phyloP scores from a whole-genome alignment of 768 basidiomycete genomes.

The Trametes coccinea region DNA sequence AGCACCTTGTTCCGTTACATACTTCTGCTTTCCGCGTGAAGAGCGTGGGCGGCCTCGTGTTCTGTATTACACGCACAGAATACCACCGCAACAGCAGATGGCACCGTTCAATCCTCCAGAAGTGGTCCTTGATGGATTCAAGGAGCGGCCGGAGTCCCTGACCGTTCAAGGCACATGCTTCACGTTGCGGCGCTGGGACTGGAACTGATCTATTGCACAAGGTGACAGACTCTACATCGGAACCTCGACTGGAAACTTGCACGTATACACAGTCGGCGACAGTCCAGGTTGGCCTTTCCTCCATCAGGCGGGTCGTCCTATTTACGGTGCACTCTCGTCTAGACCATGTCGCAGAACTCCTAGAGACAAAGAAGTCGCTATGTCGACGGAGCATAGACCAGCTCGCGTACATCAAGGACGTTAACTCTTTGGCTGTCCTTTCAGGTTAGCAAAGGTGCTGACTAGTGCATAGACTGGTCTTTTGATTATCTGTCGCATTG shows the following conservation, averaged over 20 bases:
- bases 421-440: constrained; percentile 82
- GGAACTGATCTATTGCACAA: constrained; percentile 24
- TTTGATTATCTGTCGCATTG: not conserved
- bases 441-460: constrained; percentile 58
- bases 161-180: constrained; percentile 42
- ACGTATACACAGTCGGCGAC: constrained; percentile 50
- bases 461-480: not conserved
- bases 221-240: constrained; percentile 64
- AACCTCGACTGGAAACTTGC: constrained; percentile 55
- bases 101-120: constrained; percentile 32
- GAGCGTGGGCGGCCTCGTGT: not conserved
- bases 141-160: constrained; percentile 50
- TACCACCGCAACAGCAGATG: constrained; percentile 13
- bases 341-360: constrained; percentile 40
- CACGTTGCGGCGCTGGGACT: constrained; percentile 7
- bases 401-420: constrained; percentile 79
- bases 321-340: constrained; percentile 20
- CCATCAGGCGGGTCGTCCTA: constrained; percentile 1
- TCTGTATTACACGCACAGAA: not conserved
- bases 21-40: not conserved
- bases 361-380: constrained; percentile 68
- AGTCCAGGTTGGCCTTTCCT: constrained; percentile 35
- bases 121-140: constrained; percentile 39
- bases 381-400: constrained; percentile 81
- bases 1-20: not conserved